Evolutionary conservation across 176 grass and related monocot genomes (phyloP), one percentile per base, ranked within the genome.

Genomic region (Zoysia japonica): DNA sequence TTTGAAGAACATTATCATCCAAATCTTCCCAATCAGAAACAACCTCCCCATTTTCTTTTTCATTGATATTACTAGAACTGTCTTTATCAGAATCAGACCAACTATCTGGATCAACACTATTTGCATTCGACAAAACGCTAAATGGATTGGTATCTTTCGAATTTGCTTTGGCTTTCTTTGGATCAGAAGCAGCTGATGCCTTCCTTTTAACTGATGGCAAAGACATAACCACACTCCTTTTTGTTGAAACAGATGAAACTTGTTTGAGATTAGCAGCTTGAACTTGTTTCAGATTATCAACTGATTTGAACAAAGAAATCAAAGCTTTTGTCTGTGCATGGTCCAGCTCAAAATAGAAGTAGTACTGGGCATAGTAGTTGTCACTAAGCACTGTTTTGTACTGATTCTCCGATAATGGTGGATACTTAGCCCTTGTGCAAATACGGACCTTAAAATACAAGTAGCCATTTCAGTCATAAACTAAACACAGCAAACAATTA

Each of bases 281-380:
- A 55, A 55, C 53, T 55, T 55, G 53, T 55, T 55, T 55, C 14
- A 55, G 53, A 17, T 55, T 55, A 17, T 14, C 75, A 80, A 65
- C 40, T 68, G 74, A 82, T 86, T 62, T 92, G 47, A 98, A 98
- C 57, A 98, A 85, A 86, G 78, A 65, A 68, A 92, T 90, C 51
- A 98, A 80, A 79, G 84, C 81, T 70, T 60, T 87, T 74, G 92
- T 81, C 85, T 98, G 95, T 37, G 66, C 80, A 85, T 88, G 85
- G 61, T 98, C 95, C 12, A 98, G 85, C 61, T 98, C 92, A 79
- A 98, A 98, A 82, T 91, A 94, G 88, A 98, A 94, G 80, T 76
- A 84, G 43, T 49, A 64, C 68, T 17, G 6, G 43, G 39, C 79
- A 67, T 92, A 92, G 82, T 98, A 98, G 76, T 98, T 98, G 60